Base-by-base conservation (phyloP, 2,329 filamentous ascomycete species). In the Aurifilum marmelostoma region DNA sequence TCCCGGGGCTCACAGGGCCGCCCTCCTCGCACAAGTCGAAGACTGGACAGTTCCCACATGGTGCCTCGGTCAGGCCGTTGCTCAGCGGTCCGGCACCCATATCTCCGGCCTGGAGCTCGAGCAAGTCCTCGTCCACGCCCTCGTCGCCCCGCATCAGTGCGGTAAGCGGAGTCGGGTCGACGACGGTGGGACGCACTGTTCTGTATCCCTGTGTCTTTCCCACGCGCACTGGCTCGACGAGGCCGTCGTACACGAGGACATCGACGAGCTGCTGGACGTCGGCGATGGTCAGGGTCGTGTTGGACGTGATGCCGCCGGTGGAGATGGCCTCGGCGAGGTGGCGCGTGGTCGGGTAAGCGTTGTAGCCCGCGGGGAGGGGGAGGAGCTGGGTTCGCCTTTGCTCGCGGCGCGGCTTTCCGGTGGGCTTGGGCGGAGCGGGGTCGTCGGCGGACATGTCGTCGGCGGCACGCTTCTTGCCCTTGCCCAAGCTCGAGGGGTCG, bases 11-110 rank as follows among this genome's bases (percentile, higher is more conserved):
- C 29, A 99, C 93, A 0, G 94, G 93, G 0, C 95, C 95, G 8
- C 93, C 94, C 71, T 97, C 93, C 73, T 93, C 91, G 77, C 96
- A 99, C 1, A 98, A 85, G 69, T 96, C 91, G 77, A 97, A 97
- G 2, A 97, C 95, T 0, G 96, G 96, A 79, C 96, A 99, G 67
- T 89, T 86, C 1, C 95, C 94, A 79, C 96, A 99, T 0, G 96
- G 96, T 2, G 91, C 90, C 78, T 97, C 94, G 1, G 92, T 97
- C 73, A 95, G 88, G 3, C 92, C 92, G 74, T 94, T 97, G 73
- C 85, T 75, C 65, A 81, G 81, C 21, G 82, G 79, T 64, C 82
- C 68, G 74, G 83, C 5, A 47, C 80, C 83, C 63, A 76, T 73
- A 58, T 71, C 70, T 27, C 67, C 59, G 16, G 71, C 70, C 58